phyloP scores from a whole-genome alignment of 495 filamentous ascomycete species.

The Hyaloscypha variabilis region DNA sequence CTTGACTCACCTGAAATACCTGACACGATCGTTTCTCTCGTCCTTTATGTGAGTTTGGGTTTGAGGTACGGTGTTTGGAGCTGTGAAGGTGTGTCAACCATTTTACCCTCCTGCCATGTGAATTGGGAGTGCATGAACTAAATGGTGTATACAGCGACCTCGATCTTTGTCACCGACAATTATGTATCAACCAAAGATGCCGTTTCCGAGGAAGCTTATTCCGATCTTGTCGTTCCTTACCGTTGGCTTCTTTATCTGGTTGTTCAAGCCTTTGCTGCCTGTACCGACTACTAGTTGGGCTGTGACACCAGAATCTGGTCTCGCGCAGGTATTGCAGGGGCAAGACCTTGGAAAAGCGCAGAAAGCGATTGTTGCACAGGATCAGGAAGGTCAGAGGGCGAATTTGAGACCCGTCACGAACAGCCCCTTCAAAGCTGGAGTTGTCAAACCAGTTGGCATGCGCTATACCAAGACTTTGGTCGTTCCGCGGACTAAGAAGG shows the following conservation, averaged over 20 bases:
- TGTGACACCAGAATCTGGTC: neutral
- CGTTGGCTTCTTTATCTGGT: slow-evolving; percentile 8
- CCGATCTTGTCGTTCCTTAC: slow-evolving; percentile 17
- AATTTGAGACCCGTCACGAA: neutral
- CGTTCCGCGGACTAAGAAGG: slow-evolving; percentile 53
- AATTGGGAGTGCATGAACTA: too few species aligned
- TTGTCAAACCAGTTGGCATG: slow-evolving; percentile 43
- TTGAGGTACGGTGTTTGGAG: too few species aligned
- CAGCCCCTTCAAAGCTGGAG: slow-evolving; percentile 34
- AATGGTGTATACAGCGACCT: neutral
- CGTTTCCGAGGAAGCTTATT: slow-evolving; percentile 19
- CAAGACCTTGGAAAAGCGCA: neutral
- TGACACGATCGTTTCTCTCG: too few species aligned
- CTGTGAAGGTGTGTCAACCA: too few species aligned
- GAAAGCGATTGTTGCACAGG: neutral
- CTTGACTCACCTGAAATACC: too few species aligned
- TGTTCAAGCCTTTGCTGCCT: slow-evolving; percentile 13
- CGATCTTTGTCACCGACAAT: neutral
- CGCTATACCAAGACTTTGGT: slow-evolving; percentile 57
- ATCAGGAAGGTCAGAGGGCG: neutral
- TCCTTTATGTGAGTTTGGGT: too few species aligned
- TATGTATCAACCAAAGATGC: neutral
- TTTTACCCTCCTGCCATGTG: too few species aligned
- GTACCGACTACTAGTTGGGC: slow-evolving; percentile 1
- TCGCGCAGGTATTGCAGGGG: neutral